Conservation (phyloP, 139 green algal genomes). For the Volvox reticuliferus region DNA sequence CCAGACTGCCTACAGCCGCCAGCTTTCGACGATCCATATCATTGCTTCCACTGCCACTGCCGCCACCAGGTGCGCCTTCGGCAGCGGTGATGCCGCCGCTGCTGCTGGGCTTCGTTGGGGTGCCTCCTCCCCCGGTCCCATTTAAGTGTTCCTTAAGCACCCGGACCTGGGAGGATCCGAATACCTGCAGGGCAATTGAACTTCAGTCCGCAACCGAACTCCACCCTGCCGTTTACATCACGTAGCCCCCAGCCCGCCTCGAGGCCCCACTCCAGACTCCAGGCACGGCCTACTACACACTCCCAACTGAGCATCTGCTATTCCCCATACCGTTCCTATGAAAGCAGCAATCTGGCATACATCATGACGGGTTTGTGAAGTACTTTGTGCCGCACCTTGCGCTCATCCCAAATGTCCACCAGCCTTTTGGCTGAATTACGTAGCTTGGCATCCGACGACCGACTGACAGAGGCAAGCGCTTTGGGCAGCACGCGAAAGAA, state of each 20-base stretch:
- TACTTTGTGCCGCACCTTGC: slow-evolving; percentile 25
- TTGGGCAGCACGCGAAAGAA: slow-evolving; percentile 68
- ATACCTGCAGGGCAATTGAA: slow-evolving; percentile 41
- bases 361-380: neutral
- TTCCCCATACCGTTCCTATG: too few relatives aligned
- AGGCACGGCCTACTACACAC: too few relatives aligned
- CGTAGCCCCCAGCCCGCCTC: too few relatives aligned
- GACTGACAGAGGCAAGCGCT: neutral
- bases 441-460: slow-evolving; percentile 46
- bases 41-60: neutral
- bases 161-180: slow-evolving; percentile 58
- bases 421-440: slow-evolving; percentile 20
- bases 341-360: neutral
- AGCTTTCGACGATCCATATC: slow-evolving; percentile 28
- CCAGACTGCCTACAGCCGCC: slow-evolving; percentile 36
- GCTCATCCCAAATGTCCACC: slow-evolving; percentile 64
- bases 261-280: too few relatives aligned
- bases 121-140: neutral
- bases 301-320: too few relatives aligned
- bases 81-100: neutral
- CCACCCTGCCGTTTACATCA: too few relatives aligned
- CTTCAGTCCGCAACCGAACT: too few relatives aligned
- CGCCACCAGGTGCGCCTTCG: neutral
- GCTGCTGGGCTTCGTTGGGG: neutral
- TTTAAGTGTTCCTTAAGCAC: slow-evolving; percentile 47